These are phyloP conservation scores for Schwanniomyces yamadae DNA, from an alignment of 805 yeast species.

Conservation along the genomic window DNA sequence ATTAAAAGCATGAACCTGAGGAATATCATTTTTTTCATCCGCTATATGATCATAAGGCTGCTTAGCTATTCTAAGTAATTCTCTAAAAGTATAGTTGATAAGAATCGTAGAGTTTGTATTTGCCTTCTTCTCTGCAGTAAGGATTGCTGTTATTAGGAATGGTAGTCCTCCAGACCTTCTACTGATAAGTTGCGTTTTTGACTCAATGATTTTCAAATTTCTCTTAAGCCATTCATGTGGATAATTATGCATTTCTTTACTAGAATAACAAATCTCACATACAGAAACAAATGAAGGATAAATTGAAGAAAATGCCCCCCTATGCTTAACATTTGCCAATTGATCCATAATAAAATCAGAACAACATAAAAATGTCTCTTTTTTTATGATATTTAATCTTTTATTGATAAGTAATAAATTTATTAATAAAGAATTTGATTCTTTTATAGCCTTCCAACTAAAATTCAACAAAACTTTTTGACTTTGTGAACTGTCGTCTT, in stretches of 20 bases:
- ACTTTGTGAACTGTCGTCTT: slow-evolving; percentile 33
- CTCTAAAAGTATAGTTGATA: slow-evolving; percentile 49
- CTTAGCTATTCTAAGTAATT: slow-evolving; percentile 55
- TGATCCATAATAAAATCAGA: slow-evolving; percentile 65
- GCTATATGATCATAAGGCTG: slow-evolving; percentile 46
- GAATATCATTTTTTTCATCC: slow-evolving; percentile 62
- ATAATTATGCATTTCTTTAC: slow-evolving; percentile 25
- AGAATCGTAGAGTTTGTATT: slow-evolving; percentile 30
- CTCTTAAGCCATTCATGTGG: slow-evolving; percentile 60
- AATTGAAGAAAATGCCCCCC: slow-evolving; percentile 90
- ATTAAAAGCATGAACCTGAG: slow-evolving; percentile 93
- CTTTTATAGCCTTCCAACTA: slow-evolving; percentile 83
- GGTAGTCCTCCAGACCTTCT: slow-evolving; percentile 95
- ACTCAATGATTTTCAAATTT: slow-evolving; percentile 52
- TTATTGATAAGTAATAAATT: slow-evolving; percentile 30
- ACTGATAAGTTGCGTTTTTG: slow-evolving; percentile 68
- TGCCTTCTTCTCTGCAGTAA: slow-evolving; percentile 46
- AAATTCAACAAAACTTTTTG: slow-evolving; percentile 57
- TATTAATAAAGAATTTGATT: slow-evolving; percentile 56
- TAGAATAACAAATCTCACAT: slow-evolving; percentile 53
- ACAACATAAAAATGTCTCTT: slow-evolving; percentile 23
- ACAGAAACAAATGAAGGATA: slow-evolving; percentile 74
- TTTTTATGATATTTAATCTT: slow-evolving; percentile 1
- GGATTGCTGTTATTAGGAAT: slow-evolving; percentile 67
- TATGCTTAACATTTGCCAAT: slow-evolving; percentile 72